phyloP scores from a whole-genome alignment of 805 yeast genomes.

The Metschnikowia kofuensis region DNA sequence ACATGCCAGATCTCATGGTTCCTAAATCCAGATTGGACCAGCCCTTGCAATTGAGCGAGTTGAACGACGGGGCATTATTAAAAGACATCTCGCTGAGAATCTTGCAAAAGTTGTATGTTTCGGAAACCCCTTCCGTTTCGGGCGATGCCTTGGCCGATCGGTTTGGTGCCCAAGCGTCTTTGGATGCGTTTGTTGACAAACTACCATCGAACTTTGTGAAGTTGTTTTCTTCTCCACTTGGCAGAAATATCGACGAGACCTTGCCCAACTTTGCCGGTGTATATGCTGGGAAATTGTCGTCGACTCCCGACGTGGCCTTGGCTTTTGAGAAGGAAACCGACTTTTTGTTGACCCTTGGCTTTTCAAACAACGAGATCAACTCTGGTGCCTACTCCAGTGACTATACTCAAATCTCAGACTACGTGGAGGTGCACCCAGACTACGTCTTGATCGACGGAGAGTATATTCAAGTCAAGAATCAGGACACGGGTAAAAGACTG shows the following conservation, averaged over 20 bases:
- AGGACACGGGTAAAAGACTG: slow-evolving; percentile 22
- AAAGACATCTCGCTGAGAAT: slow-evolving; percentile 32
- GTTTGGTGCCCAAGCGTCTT: slow-evolving; percentile 43
- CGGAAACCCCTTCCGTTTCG: slow-evolving; percentile 61
- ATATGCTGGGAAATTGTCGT: slow-evolving; percentile 61
- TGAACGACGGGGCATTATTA: slow-evolving; percentile 17
- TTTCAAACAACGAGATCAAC: slow-evolving; percentile 39
- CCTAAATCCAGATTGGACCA: slow-evolving; percentile 20
- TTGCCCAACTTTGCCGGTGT: slow-evolving; percentile 63
- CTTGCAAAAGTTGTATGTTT: slow-evolving; percentile 46
- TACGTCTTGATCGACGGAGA: slow-evolving; percentile 36
- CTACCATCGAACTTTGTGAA: slow-evolving; percentile 35
- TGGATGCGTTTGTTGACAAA: slow-evolving; percentile 49
- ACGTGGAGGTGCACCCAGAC: slow-evolving; percentile 43
- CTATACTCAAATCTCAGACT: slow-evolving; percentile 22
- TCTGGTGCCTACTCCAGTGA: slow-evolving; percentile 24
- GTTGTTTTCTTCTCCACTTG: slow-evolving; percentile 59
- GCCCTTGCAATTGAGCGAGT: slow-evolving; percentile 16
- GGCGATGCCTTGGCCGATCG: slow-evolving; percentile 72
- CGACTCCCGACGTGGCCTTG: slow-evolving; percentile 17
- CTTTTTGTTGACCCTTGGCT: slow-evolving; percentile 68
- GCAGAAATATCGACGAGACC: slow-evolving; percentile 77
- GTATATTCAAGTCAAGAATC: slow-evolving; percentile 19
- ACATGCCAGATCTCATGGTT: slow-evolving; percentile 48
- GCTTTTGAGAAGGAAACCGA: slow-evolving; percentile 52